Percentiles rank a stretch among this genome's conserved stretches.
phyloP scores from a whole-genome alignment of 495 filamentous ascomycete species.

The Penicillium ochrochloron region DNA sequence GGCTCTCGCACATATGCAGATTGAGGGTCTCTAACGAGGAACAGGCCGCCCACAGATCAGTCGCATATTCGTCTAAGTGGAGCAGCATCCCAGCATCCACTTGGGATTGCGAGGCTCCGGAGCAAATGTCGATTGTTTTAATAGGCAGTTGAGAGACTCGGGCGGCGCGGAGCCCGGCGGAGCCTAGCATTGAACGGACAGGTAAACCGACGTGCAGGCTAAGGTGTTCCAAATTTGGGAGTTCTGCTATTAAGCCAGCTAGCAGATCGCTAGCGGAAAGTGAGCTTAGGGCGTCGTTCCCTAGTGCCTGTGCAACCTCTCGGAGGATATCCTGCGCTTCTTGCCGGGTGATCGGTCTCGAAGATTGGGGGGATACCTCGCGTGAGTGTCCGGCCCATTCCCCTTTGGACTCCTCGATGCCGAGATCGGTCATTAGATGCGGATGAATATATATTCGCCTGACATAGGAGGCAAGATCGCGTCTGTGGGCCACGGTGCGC shows the following conservation, averaged over 20 bases:
- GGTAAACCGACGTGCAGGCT: background rate
- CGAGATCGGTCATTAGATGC: background rate
- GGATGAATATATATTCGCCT: background rate
- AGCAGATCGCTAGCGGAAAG: background rate
- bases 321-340: background rate
- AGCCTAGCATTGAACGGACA: background rate
- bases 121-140: slow-evolving; percentile 2
- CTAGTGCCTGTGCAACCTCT: background rate
- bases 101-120: background rate
- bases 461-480: background rate
- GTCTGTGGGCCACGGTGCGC: background rate
- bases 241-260: background rate
- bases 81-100: background rate
- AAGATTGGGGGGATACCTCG: no score
- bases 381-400: no score
- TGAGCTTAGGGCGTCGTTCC: background rate
- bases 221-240: background rate
- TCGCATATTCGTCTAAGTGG: background rate
- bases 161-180: background rate
- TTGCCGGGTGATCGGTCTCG: background rate
- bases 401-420: no score
- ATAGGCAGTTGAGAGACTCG: background rate
- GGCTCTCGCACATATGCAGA: background rate
- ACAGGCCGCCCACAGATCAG: background rate
- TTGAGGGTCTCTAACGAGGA: background rate